Evolutionary conservation across 306 rosid species (phyloP).

Genomic region (Canavalia gladiata): DNA sequence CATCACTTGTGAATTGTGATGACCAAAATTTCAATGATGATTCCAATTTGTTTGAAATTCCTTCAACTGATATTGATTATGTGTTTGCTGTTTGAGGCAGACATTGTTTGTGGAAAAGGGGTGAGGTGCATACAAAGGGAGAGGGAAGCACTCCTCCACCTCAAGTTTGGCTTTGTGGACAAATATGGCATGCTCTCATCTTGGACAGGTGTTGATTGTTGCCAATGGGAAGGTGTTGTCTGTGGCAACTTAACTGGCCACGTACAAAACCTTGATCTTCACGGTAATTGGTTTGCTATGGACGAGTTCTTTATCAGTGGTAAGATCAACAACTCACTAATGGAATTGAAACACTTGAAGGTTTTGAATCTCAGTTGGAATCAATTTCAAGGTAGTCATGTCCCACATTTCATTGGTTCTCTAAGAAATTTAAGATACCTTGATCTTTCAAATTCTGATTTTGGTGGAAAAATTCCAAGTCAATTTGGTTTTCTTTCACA

Average conservation of each 20-base stretch:
- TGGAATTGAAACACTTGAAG: background rate
- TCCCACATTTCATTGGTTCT: background rate
- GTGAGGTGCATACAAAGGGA: background rate
- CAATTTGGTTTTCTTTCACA: background rate
- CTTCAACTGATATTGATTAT: too few relatives aligned
- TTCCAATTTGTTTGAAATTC: too few relatives aligned
- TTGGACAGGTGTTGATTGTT: slow-evolving; percentile 41
- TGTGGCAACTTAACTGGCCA: slow-evolving; percentile 37
- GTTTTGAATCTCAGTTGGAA: background rate
- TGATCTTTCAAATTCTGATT: background rate
- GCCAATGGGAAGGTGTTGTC: slow-evolving; percentile 40
- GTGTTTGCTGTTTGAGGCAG: too few relatives aligned
- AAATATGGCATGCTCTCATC: slow-evolving; percentile 36
- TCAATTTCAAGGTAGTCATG: background rate
- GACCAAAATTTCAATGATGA: too few relatives aligned
- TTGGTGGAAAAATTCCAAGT: background rate
- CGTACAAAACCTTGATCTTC: background rate
- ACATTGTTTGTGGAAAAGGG: too few relatives aligned
- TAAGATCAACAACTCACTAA: background rate
- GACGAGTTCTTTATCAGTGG: background rate
- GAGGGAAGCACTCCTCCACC: slow-evolving; percentile 34
- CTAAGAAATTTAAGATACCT: background rate
- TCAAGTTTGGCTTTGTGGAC: too few relatives aligned
- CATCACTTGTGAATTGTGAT: too few relatives aligned
- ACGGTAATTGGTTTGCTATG: background rate